Evolutionary conservation across 2,329 filamentous ascomycete genomes (phyloP), one percentile per base, ranked within the genome.

Genomic region (Xylaria arbuscula): DNA sequence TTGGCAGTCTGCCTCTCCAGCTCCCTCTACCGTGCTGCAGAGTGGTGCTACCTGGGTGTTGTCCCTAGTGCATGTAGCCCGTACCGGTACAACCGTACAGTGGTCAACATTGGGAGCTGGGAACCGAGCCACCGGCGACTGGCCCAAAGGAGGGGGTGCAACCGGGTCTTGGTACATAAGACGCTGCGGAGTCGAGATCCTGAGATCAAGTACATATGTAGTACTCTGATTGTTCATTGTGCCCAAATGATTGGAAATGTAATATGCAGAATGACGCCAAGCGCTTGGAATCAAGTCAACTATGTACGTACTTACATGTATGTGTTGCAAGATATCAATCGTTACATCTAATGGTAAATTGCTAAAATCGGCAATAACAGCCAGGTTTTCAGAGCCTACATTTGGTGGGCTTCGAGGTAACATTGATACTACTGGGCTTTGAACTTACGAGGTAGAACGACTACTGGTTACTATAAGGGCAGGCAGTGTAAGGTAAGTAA

Each of bases 221-320:
- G 2, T 28, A 28, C 28, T 28, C n/a, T n/a, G n/a, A n/a, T 28
- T 28, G 28, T 28, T 28, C 28, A 5, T 28, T 28, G 28, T 28
- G 28, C 28, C 28, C 28, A 22, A 32, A 24, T 45, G 3, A 45
- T 28, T 32, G 38, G 8, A 45, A 57, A 57, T 11, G 9, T 38
- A 22, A 57, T 57, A 22, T 57, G 38, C 38, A 22, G 55, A 45
- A 22, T 47, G 55, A 57, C 38, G 55, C 38, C 55, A 57, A 28
- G 38, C 38, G n/a, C n/a, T 7, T 13, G 51, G 38, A 22, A n/a
- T 10, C 3, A 28, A 57, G 10, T 4, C 13, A 24, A 28, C 13
- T n/a, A 32, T n/a, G 13, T 45, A 45, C 15, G 3, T 40, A 40
- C 8, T 28, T 28, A 28, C 5, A 28, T 28, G 28, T 28, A 28